phyloP scores from a whole-genome alignment of 169 alveolate genomes.

The Hammondia hammondi region DNA sequence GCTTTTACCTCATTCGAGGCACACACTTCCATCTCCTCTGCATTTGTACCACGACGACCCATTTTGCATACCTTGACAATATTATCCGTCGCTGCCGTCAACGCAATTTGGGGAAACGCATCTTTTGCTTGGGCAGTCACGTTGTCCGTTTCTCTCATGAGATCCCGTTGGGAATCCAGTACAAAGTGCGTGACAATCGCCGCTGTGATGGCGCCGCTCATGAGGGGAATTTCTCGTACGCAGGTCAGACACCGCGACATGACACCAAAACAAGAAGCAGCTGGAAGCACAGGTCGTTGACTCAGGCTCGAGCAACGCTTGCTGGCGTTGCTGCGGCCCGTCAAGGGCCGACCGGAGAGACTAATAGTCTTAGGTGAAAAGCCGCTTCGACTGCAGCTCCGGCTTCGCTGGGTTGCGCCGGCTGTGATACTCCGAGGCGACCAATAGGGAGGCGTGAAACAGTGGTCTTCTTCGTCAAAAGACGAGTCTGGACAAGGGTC shows the following conservation, averaged over 20 bases:
- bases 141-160: neutral
- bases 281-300: neutral
- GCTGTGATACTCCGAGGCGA: conserved; percentile 11
- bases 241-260: neutral
- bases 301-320: neutral
- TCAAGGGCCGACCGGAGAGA: neutral
- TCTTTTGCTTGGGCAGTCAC: neutral
- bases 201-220: conserved; percentile 61
- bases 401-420: conserved; percentile 3
- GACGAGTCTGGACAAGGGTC: neutral
- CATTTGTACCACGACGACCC: too few relatives aligned
- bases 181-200: conserved; percentile 41
- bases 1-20: too few relatives aligned
- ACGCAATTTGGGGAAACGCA: conserved; percentile 16
- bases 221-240: conserved; percentile 52
- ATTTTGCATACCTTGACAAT: neutral
- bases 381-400: neutral
- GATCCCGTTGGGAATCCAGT: neutral
- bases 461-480: neutral
- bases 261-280: neutral
- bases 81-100: neutral
- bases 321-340: neutral
- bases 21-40: too few relatives aligned
- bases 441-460: neutral
- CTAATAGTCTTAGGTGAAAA: neutral